phyloP scores from a whole-genome alignment of 2,329 filamentous ascomycete genomes.

The Rutstroemia sydowiana region DNA sequence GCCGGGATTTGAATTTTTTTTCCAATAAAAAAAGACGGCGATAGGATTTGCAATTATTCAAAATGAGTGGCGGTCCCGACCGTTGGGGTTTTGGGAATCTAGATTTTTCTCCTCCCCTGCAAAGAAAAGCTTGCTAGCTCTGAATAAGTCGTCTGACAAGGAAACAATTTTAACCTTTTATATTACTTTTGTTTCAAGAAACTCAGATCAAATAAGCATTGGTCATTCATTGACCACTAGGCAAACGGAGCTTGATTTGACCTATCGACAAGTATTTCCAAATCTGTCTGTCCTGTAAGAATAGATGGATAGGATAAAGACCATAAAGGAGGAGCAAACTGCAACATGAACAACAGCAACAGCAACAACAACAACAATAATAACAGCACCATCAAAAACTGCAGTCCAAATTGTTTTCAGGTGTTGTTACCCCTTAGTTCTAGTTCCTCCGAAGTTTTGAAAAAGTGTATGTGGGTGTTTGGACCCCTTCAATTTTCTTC shows the following conservation, averaged over 20 bases:
- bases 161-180: constrained; percentile 4
- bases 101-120: background rate
- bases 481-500: background rate
- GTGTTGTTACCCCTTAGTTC: constrained; percentile 8
- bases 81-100: constrained; percentile 5
- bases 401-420: background rate
- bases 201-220: background rate
- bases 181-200: background rate
- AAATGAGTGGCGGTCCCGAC: constrained; percentile 3
- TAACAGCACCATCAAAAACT: background rate
- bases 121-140: background rate
- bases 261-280: background rate
- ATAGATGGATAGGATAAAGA: too few relatives aligned
- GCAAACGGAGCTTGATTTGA: background rate
- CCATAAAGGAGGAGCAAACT: background rate
- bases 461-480: background rate
- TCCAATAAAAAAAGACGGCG: background rate
- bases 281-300: background rate
- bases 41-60: background rate
- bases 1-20: constrained; percentile 1
- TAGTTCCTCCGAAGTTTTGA: constrained; percentile 7
- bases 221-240: too few relatives aligned
- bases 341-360: too few relatives aligned
- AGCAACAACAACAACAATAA: background rate
- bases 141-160: background rate